Conservation (phyloP, 306 rosid genomes). For the Rosa persica region DNA sequence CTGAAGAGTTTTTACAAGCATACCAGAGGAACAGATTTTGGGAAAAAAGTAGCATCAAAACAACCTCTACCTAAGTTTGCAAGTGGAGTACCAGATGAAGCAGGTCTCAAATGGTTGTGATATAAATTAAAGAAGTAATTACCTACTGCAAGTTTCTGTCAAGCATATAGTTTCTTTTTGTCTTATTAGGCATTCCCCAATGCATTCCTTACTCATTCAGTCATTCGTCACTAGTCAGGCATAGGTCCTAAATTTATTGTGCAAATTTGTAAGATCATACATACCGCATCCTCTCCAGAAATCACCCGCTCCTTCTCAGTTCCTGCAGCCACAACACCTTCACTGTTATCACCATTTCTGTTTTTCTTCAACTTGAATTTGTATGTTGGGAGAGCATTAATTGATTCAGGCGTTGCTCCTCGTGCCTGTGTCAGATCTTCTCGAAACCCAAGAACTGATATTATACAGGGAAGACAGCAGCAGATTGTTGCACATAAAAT, state of each 20-base stretch:
- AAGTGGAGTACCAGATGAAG: background rate
- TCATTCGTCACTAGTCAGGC: background rate
- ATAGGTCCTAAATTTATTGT: background rate
- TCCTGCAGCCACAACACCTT: conserved; percentile 87
- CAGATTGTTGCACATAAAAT: conserved; percentile 96
- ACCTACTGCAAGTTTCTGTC: background rate
- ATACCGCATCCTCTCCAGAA: conserved; percentile 95
- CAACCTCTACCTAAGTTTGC: background rate
- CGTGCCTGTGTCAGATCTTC: conserved; percentile 78
- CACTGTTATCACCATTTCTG: conserved; percentile 54
- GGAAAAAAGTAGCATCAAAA: background rate
- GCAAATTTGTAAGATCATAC: conserved; percentile 19
- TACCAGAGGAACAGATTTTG: background rate
- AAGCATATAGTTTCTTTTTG: background rate
- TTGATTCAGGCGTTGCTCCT: conserved; percentile 93
- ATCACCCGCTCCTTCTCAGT: conserved; percentile 82
- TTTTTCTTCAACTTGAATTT: conserved; percentile 83
- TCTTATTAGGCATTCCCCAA: background rate
- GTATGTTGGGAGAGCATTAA: conserved; percentile 79
- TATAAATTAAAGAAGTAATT: background rate
- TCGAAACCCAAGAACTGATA: conserved; percentile 89
- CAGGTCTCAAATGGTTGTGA: background rate
- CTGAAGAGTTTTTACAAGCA: background rate
- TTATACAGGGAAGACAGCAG: conserved; percentile 96
- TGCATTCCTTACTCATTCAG: background rate